Evolutionary conservation across 2,329 filamentous ascomycete genomes (phyloP), one percentile per base, ranked within the genome.

Genomic region (Corinectria fuckeliana): DNA sequence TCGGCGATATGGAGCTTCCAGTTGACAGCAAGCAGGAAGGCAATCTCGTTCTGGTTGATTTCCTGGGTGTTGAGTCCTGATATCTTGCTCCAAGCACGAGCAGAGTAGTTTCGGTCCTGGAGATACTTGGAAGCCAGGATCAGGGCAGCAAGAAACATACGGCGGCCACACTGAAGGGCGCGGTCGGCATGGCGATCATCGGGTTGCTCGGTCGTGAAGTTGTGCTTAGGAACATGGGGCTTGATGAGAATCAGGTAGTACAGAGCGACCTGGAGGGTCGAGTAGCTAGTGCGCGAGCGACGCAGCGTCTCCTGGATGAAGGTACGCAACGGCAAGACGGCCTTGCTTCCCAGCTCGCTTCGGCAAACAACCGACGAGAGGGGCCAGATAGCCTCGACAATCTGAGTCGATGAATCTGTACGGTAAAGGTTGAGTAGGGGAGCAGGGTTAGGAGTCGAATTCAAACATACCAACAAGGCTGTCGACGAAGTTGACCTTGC

Each of bases 221-320:
- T 91, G 69, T 87, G 85, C 65, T 85, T 88, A 13, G 93, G 93
- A 52, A 99, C 88, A 77, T 93, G 91, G 20, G 91, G 87, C 80
- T 96, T 96, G 76, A 99, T 93, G 69, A 98, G 85, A 72, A 99
- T 89, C 72, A 99, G 81, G 75, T 99, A 99, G 77, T 97, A 99
- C 63, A 99, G 82, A 23, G 95, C 94, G 61, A 99, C 95, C 78
- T 98, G 95, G 54, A 99, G 82, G 26, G 95, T 99, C 59, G 94
- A 98, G 80, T 97, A 99, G 80, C 93, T 97, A 41, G 95, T 97
- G 71, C 94, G 89, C 61, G 95, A 99, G 70, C 95, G 88, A 69
- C 93, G 91, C 66, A 99, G 83, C 18, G 95, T 98, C 82, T 98
- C 95, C 78, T 98, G 93, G 71, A 99, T 98, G 75, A 98, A 99